phyloP scores from a whole-genome alignment of 345 rosid species.

The Syzygium aromaticum region DNA sequence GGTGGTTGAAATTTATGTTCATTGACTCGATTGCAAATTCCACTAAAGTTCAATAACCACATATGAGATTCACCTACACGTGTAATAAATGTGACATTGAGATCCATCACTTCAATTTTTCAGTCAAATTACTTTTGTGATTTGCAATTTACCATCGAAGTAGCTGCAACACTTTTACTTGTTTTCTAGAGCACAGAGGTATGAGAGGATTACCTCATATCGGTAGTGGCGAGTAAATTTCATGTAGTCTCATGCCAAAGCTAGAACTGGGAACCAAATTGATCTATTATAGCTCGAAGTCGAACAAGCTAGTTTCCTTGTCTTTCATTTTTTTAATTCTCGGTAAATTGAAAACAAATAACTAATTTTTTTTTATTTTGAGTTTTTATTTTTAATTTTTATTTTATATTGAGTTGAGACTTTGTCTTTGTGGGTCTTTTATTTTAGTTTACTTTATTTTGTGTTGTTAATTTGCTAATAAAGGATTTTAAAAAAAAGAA shows the following conservation, averaged over 20 bases:
- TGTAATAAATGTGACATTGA: neutral
- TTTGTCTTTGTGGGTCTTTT: neutral
- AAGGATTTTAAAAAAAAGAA: neutral
- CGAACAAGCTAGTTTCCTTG: neutral
- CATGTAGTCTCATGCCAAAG: neutral
- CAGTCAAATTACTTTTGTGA: neutral
- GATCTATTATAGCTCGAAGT: neutral
- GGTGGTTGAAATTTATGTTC: neutral
- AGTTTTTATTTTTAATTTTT: neutral
- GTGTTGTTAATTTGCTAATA: neutral
- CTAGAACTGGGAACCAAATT: neutral
- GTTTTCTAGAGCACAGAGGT: neutral
- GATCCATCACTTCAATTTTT: neutral
- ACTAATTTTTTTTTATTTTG: neutral
- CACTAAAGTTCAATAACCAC: neutral
- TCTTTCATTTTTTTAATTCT: neutral
- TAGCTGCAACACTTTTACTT: neutral
- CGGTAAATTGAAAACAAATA: neutral
- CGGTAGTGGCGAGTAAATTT: neutral
- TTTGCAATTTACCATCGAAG: neutral
- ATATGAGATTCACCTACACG: neutral
- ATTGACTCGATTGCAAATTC: neutral
- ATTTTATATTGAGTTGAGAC: neutral
- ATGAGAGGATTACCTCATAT: neutral
- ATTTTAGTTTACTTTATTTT: neutral